A percentile compares a stretch with the other conserved stretches of the same genome.
phyloP scores from a whole-genome alignment of 176 grass and related monocot genomes.

The Bothriochloa decipiens region DNA sequence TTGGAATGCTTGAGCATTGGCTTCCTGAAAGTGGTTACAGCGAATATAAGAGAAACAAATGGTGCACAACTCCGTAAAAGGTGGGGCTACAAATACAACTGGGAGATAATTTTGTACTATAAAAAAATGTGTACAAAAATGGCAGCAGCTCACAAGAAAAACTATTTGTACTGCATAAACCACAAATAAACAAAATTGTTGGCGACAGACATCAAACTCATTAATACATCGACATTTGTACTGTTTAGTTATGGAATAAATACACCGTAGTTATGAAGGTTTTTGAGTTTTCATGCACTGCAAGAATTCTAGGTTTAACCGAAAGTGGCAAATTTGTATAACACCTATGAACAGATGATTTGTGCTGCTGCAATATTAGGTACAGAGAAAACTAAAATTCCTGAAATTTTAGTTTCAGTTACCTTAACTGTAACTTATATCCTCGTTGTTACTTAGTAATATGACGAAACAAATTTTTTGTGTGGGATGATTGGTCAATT shows the following conservation, averaged over 20 bases:
- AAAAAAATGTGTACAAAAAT: constrained; percentile 29
- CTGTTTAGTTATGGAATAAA: background rate
- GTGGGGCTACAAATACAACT: background rate
- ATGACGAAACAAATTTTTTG: background rate
- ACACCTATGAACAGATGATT: background rate
- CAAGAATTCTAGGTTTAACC: background rate
- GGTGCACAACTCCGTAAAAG: background rate
- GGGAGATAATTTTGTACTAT: constrained; percentile 24
- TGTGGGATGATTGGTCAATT: background rate
- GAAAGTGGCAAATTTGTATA: background rate
- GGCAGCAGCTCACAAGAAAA: background rate
- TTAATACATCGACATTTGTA: background rate
- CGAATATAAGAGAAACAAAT: constrained; percentile 31
- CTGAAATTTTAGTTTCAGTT: background rate
- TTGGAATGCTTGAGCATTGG: constrained; percentile 53
- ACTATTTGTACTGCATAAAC: background rate
- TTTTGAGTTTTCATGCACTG: constrained; percentile 1
- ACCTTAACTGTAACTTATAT: constrained; percentile 6
- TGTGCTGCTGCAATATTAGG: background rate
- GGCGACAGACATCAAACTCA: background rate
- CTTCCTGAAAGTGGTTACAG: constrained; percentile 66
- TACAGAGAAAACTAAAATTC: background rate
- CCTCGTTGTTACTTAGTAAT: background rate
- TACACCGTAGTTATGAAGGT: constrained; percentile 6
- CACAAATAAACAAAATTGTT: constrained; percentile 2